A percentile compares a stretch with the other conserved stretches of the same genome.
phyloP scores from a whole-genome alignment of 345 rosid species.

The Dimocarpus longan region DNA sequence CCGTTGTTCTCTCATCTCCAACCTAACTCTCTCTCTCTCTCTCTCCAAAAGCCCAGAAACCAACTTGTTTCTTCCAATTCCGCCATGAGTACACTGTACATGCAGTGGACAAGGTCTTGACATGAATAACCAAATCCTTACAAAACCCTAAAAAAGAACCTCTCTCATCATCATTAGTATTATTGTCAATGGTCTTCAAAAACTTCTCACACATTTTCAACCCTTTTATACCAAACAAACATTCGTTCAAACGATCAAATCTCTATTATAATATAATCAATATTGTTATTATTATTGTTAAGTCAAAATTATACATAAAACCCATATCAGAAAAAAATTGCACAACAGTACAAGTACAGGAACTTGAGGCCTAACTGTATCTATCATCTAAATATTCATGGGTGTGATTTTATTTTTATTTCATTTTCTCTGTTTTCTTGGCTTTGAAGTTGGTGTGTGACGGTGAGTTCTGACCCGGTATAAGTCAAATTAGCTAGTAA shows the following conservation, averaged over 20 bases:
- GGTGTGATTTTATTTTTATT: neutral
- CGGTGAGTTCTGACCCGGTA: constrained; percentile 6
- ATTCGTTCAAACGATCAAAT: constrained; percentile 37
- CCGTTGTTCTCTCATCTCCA: constrained; percentile 55
- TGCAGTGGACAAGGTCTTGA: constrained; percentile 28
- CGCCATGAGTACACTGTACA: constrained; percentile 3
- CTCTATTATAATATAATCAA: neutral
- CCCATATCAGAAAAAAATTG: constrained; percentile 6
- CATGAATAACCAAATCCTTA: constrained; percentile 13
- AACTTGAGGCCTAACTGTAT: constrained; percentile 18
- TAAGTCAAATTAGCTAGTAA: constrained; percentile 8
- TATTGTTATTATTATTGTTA: neutral
- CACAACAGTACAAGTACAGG: constrained; percentile 11
- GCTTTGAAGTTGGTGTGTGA: constrained; percentile 6
- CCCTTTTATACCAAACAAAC: constrained; percentile 44
- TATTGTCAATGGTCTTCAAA: constrained; percentile 23
- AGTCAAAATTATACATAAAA: constrained; percentile 11
- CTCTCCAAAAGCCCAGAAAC: constrained; percentile 19
- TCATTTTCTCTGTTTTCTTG: neutral
- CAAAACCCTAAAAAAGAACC: neutral
- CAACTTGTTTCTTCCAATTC: constrained; percentile 25
- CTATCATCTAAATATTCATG: constrained; percentile 2
- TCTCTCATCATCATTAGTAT: neutral
- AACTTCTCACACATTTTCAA: constrained; percentile 22
- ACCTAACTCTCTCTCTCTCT: constrained; percentile 33